Percentiles rank a stretch among this genome's conserved stretches.
phyloP scores from a whole-genome alignment of 331 rosid genomes.

The Malus hybrid region DNA sequence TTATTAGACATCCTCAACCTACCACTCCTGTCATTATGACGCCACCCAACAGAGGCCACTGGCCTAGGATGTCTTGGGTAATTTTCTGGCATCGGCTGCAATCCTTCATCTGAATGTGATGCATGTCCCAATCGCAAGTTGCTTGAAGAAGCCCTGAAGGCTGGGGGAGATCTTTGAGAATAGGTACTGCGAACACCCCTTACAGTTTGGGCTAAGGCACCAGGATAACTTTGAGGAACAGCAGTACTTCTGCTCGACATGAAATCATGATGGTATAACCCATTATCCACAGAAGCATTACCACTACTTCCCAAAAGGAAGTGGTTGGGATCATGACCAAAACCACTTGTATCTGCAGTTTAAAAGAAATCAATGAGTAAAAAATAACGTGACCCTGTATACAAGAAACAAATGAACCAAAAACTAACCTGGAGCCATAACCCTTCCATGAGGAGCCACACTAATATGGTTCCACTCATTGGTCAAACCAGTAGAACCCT shows the following conservation, averaged over 20 bases:
- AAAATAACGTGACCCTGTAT: conserved; percentile 5
- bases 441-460: conserved; percentile 45
- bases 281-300: conserved; percentile 45
- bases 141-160: conserved; percentile 60
- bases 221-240: conserved; percentile 49
- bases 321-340: conserved; percentile 48
- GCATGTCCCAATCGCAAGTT: conserved; percentile 41
- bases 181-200: conserved; percentile 58
- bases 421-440: conserved; percentile 43
- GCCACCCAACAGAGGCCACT: conserved; percentile 42
- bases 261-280: conserved; percentile 52
- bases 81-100: conserved; percentile 51
- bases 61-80: conserved; percentile 65
- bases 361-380: conserved; percentile 1
- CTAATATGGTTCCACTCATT: conserved; percentile 70
- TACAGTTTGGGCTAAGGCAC: conserved; percentile 35
- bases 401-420: background rate
- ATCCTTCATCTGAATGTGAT: conserved; percentile 53
- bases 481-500: conserved; percentile 32
- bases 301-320: conserved; percentile 50
- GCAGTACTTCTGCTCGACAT: conserved; percentile 35
- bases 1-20: conserved; percentile 57
- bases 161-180: conserved; percentile 57
- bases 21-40: conserved; percentile 52
- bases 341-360: conserved; percentile 47